A percentile compares a stretch with the other conserved stretches of the same genome.
Conservation (phyloP, 2,329 filamentous ascomycete genomes). For the Hysterium pulicare region DNA sequence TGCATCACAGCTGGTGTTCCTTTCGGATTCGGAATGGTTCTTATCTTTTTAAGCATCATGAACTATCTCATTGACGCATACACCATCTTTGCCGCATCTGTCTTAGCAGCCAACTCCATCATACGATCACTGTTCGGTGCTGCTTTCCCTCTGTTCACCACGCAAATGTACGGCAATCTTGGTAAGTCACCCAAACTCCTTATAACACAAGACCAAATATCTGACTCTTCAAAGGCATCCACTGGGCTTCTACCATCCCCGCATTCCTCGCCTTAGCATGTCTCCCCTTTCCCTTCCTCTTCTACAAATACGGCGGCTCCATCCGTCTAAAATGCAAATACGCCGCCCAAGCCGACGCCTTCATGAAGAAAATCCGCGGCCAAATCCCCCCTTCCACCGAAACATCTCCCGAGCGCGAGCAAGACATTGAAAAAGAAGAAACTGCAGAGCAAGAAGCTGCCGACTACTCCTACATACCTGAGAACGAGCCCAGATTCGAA, state of each 20-base stretch:
- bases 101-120: conserved; percentile 74
- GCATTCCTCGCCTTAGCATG: conserved; percentile 71
- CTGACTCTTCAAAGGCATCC: conserved; percentile 56
- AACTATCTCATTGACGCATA: conserved; percentile 49
- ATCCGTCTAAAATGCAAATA: conserved; percentile 69
- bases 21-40: conserved; percentile 59
- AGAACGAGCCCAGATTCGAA: conserved; percentile 30
- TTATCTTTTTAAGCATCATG: conserved; percentile 59
- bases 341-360: conserved; percentile 62
- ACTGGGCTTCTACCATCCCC: conserved; percentile 72
- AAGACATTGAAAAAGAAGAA: conserved; percentile 27
- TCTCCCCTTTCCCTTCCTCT: conserved; percentile 71
- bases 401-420: conserved; percentile 19
- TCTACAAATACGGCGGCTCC: conserved; percentile 65
- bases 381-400: conserved; percentile 18
- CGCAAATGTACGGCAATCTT: conserved; percentile 53
- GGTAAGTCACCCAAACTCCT: too few relatives aligned
- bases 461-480: conserved; percentile 19
- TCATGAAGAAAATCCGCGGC: conserved; percentile 50
- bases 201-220: too few relatives aligned
- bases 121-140: conserved; percentile 75
- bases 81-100: conserved; percentile 73
- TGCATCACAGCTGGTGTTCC: conserved; percentile 50
- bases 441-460: conserved; percentile 18
- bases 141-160: conserved; percentile 74